A percentile compares a stretch with the other conserved stretches of the same genome.
These are phyloP conservation scores for Astragalus glycyphyllos DNA, from an alignment of 306 rosid genomes.

Conservation along the genomic window DNA sequence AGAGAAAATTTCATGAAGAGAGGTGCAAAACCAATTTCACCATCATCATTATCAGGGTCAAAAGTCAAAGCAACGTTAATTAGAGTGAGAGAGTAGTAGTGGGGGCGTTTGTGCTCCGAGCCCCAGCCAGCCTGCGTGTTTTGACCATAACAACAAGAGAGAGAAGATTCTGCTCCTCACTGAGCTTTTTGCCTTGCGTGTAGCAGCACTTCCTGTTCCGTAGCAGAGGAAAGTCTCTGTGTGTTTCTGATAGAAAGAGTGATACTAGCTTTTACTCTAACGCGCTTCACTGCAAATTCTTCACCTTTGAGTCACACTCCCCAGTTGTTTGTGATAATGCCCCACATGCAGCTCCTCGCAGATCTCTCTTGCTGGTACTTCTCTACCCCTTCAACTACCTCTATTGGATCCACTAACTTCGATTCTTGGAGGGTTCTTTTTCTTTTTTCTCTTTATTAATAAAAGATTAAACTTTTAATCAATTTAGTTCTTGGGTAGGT, in stretches of 20 bases:
- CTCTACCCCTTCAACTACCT: constrained; percentile 35
- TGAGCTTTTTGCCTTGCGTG: constrained; percentile 36
- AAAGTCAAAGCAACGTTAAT: constrained; percentile 37
- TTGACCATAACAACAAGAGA: constrained; percentile 44
- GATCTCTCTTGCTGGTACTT: constrained; percentile 56
- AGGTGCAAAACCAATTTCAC: constrained; percentile 17
- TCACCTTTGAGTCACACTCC: constrained; percentile 24
- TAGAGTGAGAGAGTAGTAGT: constrained; percentile 4
- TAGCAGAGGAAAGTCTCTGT: neutral
- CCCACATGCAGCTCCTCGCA: constrained; percentile 33
- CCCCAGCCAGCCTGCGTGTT: neutral
- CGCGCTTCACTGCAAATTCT: neutral
- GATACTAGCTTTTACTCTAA: neutral
- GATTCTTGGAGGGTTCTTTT: neutral
- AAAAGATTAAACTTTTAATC: neutral
- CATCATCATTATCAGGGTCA: neutral
- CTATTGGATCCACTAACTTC: constrained; percentile 31
- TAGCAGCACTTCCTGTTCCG: constrained; percentile 17
- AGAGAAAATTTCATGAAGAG: neutral
- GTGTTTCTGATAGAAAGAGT: neutral
- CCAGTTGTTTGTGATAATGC: constrained; percentile 11
- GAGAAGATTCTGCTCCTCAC: constrained; percentile 30
- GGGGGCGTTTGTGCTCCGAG: constrained; percentile 26
- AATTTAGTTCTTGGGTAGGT: constrained; percentile 25
- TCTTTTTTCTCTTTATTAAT: neutral